These are phyloP conservation scores for Phenoliferia sp. DNA, from an alignment of 1,284 basidiomycete genomes.

Conservation along the genomic window DNA sequence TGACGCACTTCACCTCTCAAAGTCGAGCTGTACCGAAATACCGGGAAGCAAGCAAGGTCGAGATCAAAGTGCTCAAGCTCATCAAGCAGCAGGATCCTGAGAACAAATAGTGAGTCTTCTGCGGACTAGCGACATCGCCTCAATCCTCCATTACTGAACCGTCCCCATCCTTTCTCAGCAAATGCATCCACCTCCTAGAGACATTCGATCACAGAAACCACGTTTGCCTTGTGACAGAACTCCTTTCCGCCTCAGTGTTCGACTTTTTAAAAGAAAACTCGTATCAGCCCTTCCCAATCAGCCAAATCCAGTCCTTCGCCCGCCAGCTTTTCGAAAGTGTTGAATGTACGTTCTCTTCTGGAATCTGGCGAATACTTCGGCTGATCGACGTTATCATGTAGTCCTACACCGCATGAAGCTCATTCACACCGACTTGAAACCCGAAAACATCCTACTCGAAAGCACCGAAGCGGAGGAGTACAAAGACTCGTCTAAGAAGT, in stretches of 20 bases:
- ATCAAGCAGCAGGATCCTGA: constrained; percentile 84
- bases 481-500: neutral
- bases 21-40: constrained; percentile 87
- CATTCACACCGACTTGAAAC: constrained; percentile 98
- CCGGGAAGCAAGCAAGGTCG: constrained; percentile 97
- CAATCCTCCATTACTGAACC: neutral
- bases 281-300: constrained; percentile 91
- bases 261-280: constrained; percentile 98
- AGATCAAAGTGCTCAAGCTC: constrained; percentile 88
- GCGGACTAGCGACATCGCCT: too few relatives aligned
- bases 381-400: constrained; percentile 40
- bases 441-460: constrained; percentile 94
- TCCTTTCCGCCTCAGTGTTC: constrained; percentile 96
- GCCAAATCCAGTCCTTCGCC: constrained; percentile 94
- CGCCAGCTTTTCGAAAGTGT: constrained; percentile 87
- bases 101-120: constrained; percentile 48
- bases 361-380: neutral
- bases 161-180: constrained; percentile 53
- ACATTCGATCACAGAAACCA: constrained; percentile 98
- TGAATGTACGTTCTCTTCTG: constrained; percentile 64
- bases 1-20: neutral
- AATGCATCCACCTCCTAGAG: constrained; percentile 93
- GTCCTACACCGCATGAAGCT: constrained; percentile 82
- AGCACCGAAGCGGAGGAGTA: constrained; percentile 40
- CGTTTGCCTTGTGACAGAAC: constrained; percentile 94